Evolutionary conservation across 2,329 filamentous ascomycete genomes (phyloP).

Genomic region (Erysiphe pulchra): DNA sequence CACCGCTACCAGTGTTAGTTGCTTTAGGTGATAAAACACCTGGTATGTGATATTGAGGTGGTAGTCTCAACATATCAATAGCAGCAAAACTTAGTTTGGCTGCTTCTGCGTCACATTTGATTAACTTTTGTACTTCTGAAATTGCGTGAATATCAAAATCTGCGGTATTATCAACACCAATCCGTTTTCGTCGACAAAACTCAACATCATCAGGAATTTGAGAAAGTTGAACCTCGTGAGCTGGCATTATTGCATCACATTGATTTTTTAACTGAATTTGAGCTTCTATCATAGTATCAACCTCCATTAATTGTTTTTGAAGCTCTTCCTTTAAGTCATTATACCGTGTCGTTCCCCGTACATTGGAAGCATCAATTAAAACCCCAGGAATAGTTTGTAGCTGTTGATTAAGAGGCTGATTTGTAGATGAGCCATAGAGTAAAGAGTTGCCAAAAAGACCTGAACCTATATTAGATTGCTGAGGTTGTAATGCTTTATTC

Average conservation of each 20-base stretch:
- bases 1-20: conserved; percentile 17
- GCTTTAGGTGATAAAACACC: conserved; percentile 19
- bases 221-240: conserved; percentile 35
- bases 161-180: conserved; percentile 34
- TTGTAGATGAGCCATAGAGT: conserved; percentile 15
- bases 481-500: conserved; percentile 9
- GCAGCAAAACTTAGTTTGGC: conserved; percentile 47
- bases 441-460: conserved; percentile 11
- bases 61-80: conserved; percentile 49
- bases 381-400: conserved; percentile 40
- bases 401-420: conserved; percentile 18
- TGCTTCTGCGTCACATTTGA: conserved; percentile 41
- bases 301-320: conserved; percentile 48
- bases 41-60: conserved; percentile 23
- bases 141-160: conserved; percentile 37
- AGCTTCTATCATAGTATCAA: conserved; percentile 57
- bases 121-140: conserved; percentile 26
- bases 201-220: conserved; percentile 39
- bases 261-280: conserved; percentile 60
- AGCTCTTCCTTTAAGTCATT: conserved; percentile 67
- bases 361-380: conserved; percentile 50
- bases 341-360: conserved; percentile 74
- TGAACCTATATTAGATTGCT: conserved; percentile 6
- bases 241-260: conserved; percentile 41
- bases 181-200: conserved; percentile 32